Evolutionary conservation across 805 yeast genomes (phyloP).

Genomic region (Monosporozyma siamensis): DNA sequence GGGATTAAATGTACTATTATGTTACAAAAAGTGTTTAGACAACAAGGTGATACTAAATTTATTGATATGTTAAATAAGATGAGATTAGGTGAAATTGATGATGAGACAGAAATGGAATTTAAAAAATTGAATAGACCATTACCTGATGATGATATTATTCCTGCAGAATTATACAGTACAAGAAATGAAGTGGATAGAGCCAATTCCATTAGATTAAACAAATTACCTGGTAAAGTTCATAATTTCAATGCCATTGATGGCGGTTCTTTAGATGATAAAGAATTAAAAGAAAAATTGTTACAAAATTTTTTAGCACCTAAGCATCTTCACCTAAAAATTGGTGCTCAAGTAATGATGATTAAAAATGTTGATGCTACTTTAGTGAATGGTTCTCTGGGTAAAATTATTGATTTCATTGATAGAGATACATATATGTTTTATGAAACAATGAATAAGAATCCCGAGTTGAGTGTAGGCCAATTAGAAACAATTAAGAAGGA

Average conservation of each 20-base stretch:
- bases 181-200: conserved; percentile 64
- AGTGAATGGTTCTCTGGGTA: conserved; percentile 73
- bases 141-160: conserved; percentile 50
- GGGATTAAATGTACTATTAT: conserved; percentile 50
- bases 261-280: conserved; percentile 38
- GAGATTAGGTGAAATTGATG: conserved; percentile 51
- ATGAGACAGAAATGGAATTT: conserved; percentile 42
- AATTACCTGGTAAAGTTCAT: conserved; percentile 37
- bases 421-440: conserved; percentile 40
- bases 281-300: conserved; percentile 37
- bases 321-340: conserved; percentile 46
- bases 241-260: conserved; percentile 46
- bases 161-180: conserved; percentile 69
- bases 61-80: conserved; percentile 68
- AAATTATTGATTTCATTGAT: conserved; percentile 50
- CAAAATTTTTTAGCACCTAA: conserved; percentile 56
- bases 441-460: conserved; percentile 14
- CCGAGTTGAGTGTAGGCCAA: neutral
- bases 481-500: conserved; percentile 1
- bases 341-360: conserved; percentile 78
- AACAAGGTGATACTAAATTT: conserved; percentile 61
- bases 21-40: conserved; percentile 61
- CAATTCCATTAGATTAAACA: conserved; percentile 41
- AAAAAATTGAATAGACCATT: conserved; percentile 43
- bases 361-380: conserved; percentile 63